Evolutionary conservation across 2,329 filamentous ascomycete species (phyloP).

Genomic region (Teratosphaeria epicoccoides): DNA sequence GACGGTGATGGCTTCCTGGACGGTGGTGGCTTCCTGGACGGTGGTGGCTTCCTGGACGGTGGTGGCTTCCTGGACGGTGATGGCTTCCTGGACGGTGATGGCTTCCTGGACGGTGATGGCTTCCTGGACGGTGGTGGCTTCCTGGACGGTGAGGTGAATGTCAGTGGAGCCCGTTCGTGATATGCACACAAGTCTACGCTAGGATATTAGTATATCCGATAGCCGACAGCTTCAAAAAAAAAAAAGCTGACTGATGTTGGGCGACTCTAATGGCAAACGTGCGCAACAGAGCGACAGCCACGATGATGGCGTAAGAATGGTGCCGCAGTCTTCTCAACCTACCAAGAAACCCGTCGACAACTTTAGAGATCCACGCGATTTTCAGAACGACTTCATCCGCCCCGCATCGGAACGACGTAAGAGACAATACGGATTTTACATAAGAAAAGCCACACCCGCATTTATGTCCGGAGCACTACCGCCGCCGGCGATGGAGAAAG

Average conservation of each 20-base stretch:
- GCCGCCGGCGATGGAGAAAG: conserved; percentile 17
- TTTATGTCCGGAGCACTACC: conserved; percentile 26
- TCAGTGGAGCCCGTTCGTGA: too few species aligned
- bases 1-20: not conserved
- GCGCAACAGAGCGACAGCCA: not conserved
- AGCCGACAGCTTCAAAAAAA: too few species aligned
- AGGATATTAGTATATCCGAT: too few species aligned
- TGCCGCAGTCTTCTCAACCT: not conserved
- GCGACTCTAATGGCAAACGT: not conserved
- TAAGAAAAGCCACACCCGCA: conserved; percentile 16
- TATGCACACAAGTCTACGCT: too few species aligned
- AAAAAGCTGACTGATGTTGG: not conserved
- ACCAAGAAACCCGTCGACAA: not conserved
- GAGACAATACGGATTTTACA: conserved; percentile 10
- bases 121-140: too few species aligned
- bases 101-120: too few species aligned
- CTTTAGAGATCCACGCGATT: not conserved
- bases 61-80: too few species aligned
- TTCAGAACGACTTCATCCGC: conserved; percentile 14
- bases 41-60: too few species aligned
- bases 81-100: too few species aligned
- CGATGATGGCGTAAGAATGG: not conserved
- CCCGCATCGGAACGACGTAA: conserved; percentile 15
- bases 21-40: too few species aligned
- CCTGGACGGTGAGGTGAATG: too few species aligned